These are phyloP conservation scores for Scedosporium aurantiacum DNA, from an alignment of 2,329 filamentous ascomycete species.

Conservation along the genomic window DNA sequence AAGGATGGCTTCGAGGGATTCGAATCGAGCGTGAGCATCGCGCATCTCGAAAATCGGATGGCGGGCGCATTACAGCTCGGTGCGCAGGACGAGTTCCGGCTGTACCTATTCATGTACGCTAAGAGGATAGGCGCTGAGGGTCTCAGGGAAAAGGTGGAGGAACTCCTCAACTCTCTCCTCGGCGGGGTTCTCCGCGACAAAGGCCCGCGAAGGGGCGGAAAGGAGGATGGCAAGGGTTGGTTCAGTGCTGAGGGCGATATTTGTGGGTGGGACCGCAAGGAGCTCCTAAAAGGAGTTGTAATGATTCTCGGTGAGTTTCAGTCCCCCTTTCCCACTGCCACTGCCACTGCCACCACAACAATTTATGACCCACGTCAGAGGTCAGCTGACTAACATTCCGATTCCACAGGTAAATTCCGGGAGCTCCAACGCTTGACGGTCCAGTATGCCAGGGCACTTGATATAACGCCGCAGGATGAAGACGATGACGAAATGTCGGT, in stretches of 20 bases:
- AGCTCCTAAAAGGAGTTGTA: constrained; percentile 81
- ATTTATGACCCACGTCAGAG: neutral
- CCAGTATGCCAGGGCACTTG: constrained; percentile 79
- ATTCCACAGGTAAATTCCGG: constrained; percentile 69
- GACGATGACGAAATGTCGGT: constrained; percentile 22
- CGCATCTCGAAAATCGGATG: constrained; percentile 88
- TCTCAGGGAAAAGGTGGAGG: constrained; percentile 78
- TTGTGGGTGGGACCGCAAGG: constrained; percentile 83
- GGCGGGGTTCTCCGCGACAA: constrained; percentile 59
- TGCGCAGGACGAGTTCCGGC: constrained; percentile 81
- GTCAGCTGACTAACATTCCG: constrained; percentile 19
- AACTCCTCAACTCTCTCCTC: constrained; percentile 71
- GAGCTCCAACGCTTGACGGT: constrained; percentile 92
- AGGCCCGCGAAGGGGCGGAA: constrained; percentile 18
- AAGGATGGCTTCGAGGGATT: constrained; percentile 87
- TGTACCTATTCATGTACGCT: constrained; percentile 97
- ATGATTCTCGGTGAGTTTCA: constrained; percentile 70
- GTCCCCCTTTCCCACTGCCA: neutral
- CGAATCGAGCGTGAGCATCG: constrained; percentile 83
- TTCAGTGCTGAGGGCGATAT: constrained; percentile 58
- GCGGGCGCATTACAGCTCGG: constrained; percentile 78
- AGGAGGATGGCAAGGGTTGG: constrained; percentile 41
- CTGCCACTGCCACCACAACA: neutral
- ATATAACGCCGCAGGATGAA: constrained; percentile 41
- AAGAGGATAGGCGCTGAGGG: constrained; percentile 91